Conservation (phyloP, 192 early-diverging fungal genomes). For the Coemansia sp. region DNA sequence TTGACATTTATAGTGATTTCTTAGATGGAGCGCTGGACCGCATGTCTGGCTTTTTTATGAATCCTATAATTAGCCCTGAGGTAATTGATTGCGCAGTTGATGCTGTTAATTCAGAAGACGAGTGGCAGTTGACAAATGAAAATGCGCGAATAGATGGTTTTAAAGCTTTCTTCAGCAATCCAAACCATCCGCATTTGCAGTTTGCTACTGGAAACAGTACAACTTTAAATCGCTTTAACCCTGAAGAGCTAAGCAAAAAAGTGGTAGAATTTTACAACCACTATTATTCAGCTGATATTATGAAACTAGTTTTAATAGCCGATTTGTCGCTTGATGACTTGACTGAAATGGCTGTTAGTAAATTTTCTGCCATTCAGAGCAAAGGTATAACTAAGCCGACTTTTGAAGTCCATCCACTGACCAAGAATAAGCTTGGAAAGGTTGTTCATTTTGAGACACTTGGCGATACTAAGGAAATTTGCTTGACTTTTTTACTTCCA, state of each 20-base stretch:
- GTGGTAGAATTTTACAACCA: conserved; percentile 77
- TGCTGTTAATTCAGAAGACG: no score
- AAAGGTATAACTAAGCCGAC: conserved; percentile 62
- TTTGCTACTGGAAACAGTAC: conserved; percentile 83
- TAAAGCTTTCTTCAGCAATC: conserved; percentile 51
- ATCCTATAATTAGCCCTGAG: conserved; percentile 71
- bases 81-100: conserved; percentile 83
- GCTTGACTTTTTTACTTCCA: conserved; percentile 76
- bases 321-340: conserved; percentile 75
- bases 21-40: conserved; percentile 60
- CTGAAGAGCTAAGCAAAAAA: conserved; percentile 61
- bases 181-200: conserved; percentile 71
- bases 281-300: conserved; percentile 89
- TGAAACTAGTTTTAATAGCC: conserved; percentile 83
- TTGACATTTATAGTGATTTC: conserved; percentile 22
- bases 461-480: conserved; percentile 64
- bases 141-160: conserved; percentile 55
- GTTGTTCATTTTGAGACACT: conserved; percentile 67
- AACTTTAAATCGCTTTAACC: conserved; percentile 60
- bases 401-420: conserved; percentile 66
- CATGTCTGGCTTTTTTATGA: conserved; percentile 81
- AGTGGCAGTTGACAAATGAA: conserved; percentile 88
- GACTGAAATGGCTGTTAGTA: conserved; percentile 69
- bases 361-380: conserved; percentile 74
- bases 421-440: conserved; percentile 65